Evolutionary conservation across 768 basidiomycete species (phyloP).

Genomic region (Xerocomus potaroensis): DNA sequence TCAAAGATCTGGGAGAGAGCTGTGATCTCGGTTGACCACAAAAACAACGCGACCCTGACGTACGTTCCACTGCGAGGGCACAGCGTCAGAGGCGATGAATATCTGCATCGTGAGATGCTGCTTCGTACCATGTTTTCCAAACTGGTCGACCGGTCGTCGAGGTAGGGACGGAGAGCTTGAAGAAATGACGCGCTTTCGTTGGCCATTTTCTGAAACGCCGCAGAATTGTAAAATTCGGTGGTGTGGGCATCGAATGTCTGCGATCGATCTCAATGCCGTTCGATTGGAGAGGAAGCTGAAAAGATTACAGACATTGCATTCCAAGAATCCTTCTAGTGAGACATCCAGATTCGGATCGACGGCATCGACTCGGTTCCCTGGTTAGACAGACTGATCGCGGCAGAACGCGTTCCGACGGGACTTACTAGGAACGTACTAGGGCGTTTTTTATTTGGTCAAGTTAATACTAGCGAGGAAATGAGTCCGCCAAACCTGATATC

Average conservation of each 20-base stretch:
- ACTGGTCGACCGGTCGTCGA: conserved; percentile 50
- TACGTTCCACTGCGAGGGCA: conserved; percentile 43
- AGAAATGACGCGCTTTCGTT: conserved; percentile 47
- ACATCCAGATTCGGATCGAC: conserved; percentile 59
- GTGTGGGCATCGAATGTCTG: conserved; percentile 50
- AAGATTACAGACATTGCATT: conserved; percentile 44
- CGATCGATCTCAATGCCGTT: background rate
- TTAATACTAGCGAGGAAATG: conserved; percentile 16
- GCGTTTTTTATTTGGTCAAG: background rate
- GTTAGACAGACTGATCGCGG: conserved; percentile 2
- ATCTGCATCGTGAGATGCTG: background rate
- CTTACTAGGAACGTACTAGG: conserved; percentile 40
- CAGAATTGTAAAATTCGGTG: conserved; percentile 50
- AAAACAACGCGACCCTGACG: conserved; percentile 6
- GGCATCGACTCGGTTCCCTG: conserved; percentile 46
- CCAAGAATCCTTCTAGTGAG: conserved; percentile 63
- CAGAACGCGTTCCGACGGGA: background rate
- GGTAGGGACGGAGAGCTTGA: conserved; percentile 42
- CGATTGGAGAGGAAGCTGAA: background rate
- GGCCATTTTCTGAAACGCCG: conserved; percentile 44
- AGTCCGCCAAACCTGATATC: conserved; percentile 50
- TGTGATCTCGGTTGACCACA: background rate
- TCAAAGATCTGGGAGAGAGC: conserved; percentile 50
- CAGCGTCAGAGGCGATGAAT: conserved; percentile 4
- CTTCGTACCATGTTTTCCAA: conserved; percentile 54